A percentile compares a stretch with the other conserved stretches of the same genome.
These are phyloP conservation scores for Eimeria acervulina DNA, from an alignment of 169 alveolate genomes.

Conservation along the genomic window DNA sequence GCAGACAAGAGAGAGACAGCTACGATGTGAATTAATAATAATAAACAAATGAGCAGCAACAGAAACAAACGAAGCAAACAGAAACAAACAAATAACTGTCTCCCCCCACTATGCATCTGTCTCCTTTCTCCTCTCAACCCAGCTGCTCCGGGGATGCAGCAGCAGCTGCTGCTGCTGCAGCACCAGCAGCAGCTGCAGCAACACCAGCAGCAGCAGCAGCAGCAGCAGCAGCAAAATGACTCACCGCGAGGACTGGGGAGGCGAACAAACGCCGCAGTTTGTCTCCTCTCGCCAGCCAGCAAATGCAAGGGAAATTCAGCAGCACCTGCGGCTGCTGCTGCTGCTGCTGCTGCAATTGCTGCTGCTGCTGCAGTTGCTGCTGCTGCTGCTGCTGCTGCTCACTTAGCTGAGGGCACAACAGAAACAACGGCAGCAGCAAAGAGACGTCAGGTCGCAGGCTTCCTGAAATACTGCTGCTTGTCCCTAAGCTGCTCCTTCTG, in stretches of 20 bases:
- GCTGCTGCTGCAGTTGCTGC: constrained; percentile 49
- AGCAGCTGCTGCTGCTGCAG: not conserved
- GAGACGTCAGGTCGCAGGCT: not conserved
- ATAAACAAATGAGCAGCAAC: not conserved
- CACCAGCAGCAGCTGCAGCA: not conserved
- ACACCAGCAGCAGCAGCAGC: not conserved
- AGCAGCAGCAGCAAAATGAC: not conserved
- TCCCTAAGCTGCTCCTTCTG: not conserved
- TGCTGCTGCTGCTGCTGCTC: constrained; percentile 53
- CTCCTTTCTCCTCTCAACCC: too few relatives aligned
- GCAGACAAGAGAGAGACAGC: not conserved
- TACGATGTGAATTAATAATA: not conserved
- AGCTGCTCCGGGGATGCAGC: too few relatives aligned
- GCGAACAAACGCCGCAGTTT: not conserved
- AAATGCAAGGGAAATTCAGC: constrained; percentile 51
- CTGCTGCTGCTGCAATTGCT: constrained; percentile 2
- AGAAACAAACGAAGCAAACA: not conserved
- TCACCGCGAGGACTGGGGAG: constrained; percentile 36
- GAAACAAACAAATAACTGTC: not conserved
- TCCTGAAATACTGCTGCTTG: not conserved
- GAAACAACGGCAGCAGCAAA: not conserved
- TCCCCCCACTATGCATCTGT: not conserved
- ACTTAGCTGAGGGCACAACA: not conserved
- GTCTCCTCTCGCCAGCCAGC: constrained; percentile 40
- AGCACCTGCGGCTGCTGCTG: constrained; percentile 62